Evolutionary conservation across 1,284 basidiomycete species (phyloP).

Genomic region (Tilletia horrida): DNA sequence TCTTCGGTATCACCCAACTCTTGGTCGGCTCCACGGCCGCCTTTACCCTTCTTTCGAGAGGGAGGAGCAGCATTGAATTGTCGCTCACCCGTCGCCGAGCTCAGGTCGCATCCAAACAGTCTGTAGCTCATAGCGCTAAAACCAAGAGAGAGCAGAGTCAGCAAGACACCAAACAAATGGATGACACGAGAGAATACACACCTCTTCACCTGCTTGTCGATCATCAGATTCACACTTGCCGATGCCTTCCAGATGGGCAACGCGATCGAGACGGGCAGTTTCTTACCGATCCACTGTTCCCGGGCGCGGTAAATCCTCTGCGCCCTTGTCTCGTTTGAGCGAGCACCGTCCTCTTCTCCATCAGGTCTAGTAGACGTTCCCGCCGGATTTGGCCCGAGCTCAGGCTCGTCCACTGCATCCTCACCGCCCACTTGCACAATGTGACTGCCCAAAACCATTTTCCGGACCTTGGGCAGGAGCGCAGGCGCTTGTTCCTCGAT

Average conservation of each 20-base stretch:
- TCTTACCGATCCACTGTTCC: slow-evolving; percentile 24
- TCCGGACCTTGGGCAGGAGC: slow-evolving; percentile 8
- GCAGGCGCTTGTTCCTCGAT: slow-evolving; percentile 11
- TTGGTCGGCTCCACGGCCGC: not conserved
- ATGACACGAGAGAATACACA: slow-evolving; percentile 16
- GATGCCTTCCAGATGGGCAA: slow-evolving; percentile 51
- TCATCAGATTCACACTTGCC: slow-evolving; percentile 51
- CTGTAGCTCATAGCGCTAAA: slow-evolving; percentile 5
- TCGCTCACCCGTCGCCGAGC: slow-evolving; percentile 7
- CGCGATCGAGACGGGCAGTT: slow-evolving; percentile 36
- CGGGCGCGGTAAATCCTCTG: not conserved
- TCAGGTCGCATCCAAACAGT: slow-evolving; percentile 1
- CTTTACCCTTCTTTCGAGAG: not conserved
- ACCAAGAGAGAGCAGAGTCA: not conserved
- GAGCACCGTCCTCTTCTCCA: not conserved
- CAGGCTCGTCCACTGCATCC: slow-evolving; percentile 10
- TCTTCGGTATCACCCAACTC: slow-evolving; percentile 5
- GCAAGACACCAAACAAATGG: not conserved
- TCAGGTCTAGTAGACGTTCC: not conserved
- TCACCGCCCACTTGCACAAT: not conserved
- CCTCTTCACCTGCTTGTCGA: slow-evolving; percentile 55
- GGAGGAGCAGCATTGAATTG: slow-evolving; percentile 13
- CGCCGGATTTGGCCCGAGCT: not conserved
- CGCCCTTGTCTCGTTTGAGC: not conserved
- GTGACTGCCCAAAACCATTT: slow-evolving; percentile 7